Conservation (phyloP, 345 rosid genomes). For the Linum trigynum region DNA sequence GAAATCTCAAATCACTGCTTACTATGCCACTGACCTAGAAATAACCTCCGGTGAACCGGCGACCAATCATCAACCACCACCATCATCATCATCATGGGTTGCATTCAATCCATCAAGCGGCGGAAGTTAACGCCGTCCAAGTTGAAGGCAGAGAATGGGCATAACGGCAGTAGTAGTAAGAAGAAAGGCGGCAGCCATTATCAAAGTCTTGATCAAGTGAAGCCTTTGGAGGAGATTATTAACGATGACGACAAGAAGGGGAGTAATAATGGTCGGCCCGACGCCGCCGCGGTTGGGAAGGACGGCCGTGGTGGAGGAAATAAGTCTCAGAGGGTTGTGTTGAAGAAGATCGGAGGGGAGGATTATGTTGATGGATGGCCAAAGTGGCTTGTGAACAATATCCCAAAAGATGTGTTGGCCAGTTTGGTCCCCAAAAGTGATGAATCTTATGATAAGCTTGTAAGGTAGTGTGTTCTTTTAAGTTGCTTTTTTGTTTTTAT, state of each 20-base stretch:
- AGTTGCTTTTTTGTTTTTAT: too few species aligned
- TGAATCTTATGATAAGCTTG: slow-evolving; percentile 59
- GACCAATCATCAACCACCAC: too few species aligned
- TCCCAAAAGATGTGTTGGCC: slow-evolving; percentile 36
- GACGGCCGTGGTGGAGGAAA: slow-evolving; percentile 12
- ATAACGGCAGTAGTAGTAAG: too few species aligned
- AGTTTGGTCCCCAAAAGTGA: slow-evolving; percentile 48
- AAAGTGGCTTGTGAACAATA: slow-evolving; percentile 60
- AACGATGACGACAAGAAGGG: too few species aligned
- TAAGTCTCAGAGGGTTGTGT: slow-evolving; percentile 11
- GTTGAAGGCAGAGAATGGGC: too few species aligned
- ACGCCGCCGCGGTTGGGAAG: not conserved
- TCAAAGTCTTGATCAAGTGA: not conserved
- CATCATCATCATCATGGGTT: too few species aligned
- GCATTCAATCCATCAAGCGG: too few species aligned
- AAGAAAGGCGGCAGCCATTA: not conserved
- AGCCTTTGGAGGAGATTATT: not conserved
- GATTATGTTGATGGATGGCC: slow-evolving; percentile 60
- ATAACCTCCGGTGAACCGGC: too few species aligned
- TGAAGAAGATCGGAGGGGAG: slow-evolving; percentile 37
- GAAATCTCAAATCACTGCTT: too few species aligned
- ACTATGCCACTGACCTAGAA: too few species aligned
- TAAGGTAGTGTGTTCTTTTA: slow-evolving; percentile 30
- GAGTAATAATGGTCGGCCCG: too few species aligned
- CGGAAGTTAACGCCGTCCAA: too few species aligned